Conservation (phyloP, 768 basidiomycete species). For the Lactifluus hygrophoroides region DNA sequence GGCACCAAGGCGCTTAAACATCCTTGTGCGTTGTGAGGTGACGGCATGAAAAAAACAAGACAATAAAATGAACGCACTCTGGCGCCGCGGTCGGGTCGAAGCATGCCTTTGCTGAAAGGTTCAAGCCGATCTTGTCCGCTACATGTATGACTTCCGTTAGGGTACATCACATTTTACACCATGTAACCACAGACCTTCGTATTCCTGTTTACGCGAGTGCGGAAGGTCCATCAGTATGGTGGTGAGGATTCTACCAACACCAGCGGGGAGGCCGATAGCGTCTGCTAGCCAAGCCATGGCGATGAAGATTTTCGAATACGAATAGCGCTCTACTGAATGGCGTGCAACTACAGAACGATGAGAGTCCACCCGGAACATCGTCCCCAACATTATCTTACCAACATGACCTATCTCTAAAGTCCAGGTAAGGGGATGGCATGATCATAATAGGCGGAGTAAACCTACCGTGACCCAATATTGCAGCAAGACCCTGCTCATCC, state of each 20-base stretch:
- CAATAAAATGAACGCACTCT: conserved; percentile 36
- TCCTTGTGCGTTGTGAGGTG: too few relatives aligned
- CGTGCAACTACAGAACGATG: conserved; percentile 37
- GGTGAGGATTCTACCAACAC: conserved; percentile 40
- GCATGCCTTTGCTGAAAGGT: conserved; percentile 75
- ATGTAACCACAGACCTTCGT: conserved; percentile 47
- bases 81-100: conserved; percentile 75
- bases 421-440: background rate
- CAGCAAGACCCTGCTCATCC: conserved; percentile 77
- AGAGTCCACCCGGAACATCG: conserved; percentile 19
- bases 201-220: conserved; percentile 73
- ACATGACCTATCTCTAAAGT: conserved; percentile 69
- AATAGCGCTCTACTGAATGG: conserved; percentile 43
- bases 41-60: background rate
- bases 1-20: conserved; percentile 60
- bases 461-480: conserved; percentile 77
- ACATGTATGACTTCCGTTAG: background rate
- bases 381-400: conserved; percentile 35
- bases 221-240: conserved; percentile 61
- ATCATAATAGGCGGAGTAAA: background rate
- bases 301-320: conserved; percentile 35
- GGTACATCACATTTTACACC: background rate
- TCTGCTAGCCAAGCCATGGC: conserved; percentile 36
- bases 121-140: conserved; percentile 85
- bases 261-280: conserved; percentile 47